Evolutionary conservation across 768 basidiomycete species (phyloP).

Genomic region (Phaeotremella skinneri): DNA sequence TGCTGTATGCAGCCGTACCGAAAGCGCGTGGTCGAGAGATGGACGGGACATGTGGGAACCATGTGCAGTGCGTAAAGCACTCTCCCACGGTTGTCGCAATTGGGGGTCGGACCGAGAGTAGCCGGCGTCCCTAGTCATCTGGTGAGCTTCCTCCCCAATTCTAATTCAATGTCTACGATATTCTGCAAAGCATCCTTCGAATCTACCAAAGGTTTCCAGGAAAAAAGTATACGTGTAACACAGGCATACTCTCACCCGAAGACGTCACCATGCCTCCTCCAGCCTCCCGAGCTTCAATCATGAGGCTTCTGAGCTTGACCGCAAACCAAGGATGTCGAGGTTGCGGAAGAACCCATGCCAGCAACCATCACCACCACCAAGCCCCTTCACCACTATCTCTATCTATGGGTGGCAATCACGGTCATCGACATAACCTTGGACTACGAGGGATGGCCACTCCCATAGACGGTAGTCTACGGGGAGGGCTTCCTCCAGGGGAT

Average conservation of each 20-base stretch:
- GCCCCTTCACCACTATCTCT: background rate
- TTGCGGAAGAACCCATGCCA: slow-evolving; percentile 40
- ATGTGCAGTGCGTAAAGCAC: too few species aligned
- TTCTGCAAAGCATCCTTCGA: too few species aligned
- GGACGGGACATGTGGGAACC: too few species aligned
- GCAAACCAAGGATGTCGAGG: slow-evolving; percentile 42
- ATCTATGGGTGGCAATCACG: background rate
- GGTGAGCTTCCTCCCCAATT: too few species aligned
- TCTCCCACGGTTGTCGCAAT: background rate
- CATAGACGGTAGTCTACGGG: slow-evolving; percentile 22
- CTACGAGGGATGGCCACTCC: slow-evolving; percentile 41
- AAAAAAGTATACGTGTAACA: background rate
- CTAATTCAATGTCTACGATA: too few species aligned
- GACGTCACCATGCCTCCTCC: slow-evolving; percentile 8
- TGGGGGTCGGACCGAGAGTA: background rate
- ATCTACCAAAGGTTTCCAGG: too few species aligned
- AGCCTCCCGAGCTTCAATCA: slow-evolving; percentile 36
- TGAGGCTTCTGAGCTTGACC: slow-evolving; percentile 36
- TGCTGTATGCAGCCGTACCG: too few species aligned
- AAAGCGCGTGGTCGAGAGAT: too few species aligned
- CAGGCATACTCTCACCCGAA: slow-evolving; percentile 3
- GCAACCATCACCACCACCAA: slow-evolving; percentile 23
- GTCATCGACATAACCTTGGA: slow-evolving; percentile 11
- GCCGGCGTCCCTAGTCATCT: too few species aligned
- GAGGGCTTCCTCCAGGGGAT: slow-evolving; percentile 34